Evolutionary conservation across 768 basidiomycete species (phyloP).

Genomic region (Candolleomyces aberdarensis): DNA sequence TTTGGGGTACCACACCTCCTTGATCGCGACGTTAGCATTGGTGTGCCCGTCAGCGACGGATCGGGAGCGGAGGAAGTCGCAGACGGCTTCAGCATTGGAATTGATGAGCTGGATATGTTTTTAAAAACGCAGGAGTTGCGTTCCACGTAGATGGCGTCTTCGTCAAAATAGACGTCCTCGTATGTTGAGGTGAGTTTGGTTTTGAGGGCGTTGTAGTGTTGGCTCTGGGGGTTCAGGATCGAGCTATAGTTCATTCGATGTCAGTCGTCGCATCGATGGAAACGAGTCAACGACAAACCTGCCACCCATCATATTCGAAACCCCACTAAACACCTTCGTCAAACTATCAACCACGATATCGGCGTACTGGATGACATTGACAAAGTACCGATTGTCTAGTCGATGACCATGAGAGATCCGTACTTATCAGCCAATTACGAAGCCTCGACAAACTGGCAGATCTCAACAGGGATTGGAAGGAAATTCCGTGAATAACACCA

Average conservation of each 20-base stretch:
- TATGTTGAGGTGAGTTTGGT: slow-evolving; percentile 52
- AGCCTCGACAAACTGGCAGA: slow-evolving; percentile 75
- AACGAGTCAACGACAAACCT: slow-evolving; percentile 54
- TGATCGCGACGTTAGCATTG: slow-evolving; percentile 51
- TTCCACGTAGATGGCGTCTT: slow-evolving; percentile 96
- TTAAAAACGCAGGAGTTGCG: slow-evolving; percentile 91
- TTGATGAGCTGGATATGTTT: slow-evolving; percentile 76
- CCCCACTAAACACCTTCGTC: slow-evolving; percentile 93
- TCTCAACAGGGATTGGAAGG: slow-evolving; percentile 93
- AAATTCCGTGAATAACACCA: slow-evolving; percentile 89
- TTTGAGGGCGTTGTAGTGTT: slow-evolving; percentile 68
- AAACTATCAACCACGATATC: slow-evolving; percentile 92
- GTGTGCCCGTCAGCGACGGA: slow-evolving; percentile 40
- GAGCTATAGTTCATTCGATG: slow-evolving; percentile 46
- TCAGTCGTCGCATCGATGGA: not conserved
- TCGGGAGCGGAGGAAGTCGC: slow-evolving; percentile 68
- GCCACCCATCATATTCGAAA: slow-evolving; percentile 96
- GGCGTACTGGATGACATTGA: slow-evolving; percentile 80
- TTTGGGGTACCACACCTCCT: slow-evolving; percentile 88
- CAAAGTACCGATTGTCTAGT: slow-evolving; percentile 97
- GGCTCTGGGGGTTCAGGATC: slow-evolving; percentile 78
- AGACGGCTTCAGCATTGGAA: slow-evolving; percentile 76
- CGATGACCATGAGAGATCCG: slow-evolving; percentile 84
- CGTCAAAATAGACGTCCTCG: slow-evolving; percentile 85
- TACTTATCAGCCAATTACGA: slow-evolving; percentile 81